Conservation (phyloP, 2,329 filamentous ascomycete genomes). For the Alternaria tenuissima region DNA sequence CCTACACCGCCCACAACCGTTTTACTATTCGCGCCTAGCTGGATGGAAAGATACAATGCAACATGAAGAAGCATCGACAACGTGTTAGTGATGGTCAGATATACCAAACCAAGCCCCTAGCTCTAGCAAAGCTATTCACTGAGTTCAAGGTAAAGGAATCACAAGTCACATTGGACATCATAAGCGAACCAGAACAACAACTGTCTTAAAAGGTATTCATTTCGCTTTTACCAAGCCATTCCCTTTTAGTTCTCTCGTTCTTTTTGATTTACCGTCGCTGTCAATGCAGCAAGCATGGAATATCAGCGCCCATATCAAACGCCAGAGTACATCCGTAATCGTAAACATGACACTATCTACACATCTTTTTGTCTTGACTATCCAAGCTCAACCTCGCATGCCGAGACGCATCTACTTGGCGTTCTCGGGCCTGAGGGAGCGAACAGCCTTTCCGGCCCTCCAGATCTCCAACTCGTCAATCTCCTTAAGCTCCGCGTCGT, state of each 20-base stretch:
- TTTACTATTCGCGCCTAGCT: no score
- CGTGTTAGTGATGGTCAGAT: no score
- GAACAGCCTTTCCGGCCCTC: slow-evolving; percentile 97
- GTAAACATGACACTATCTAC: slow-evolving; percentile 38
- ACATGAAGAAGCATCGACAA: no score
- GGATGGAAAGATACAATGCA: no score
- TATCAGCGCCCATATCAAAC: slow-evolving; percentile 14
- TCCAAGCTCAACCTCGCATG: slow-evolving; percentile 2
- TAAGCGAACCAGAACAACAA: no score
- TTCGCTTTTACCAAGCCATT: slow-evolving; percentile 15
- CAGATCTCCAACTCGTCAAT: slow-evolving; percentile 99
- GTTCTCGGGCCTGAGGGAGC: slow-evolving; percentile 57
- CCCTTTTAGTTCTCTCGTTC: slow-evolving; percentile 13
- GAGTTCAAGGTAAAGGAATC: no score
- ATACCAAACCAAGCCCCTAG: no score
- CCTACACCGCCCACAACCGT: no score
- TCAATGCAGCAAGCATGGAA: slow-evolving; percentile 7
- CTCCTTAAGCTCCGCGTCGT: slow-evolving; percentile 98
- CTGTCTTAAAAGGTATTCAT: slow-evolving; percentile 24
- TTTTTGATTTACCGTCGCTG: slow-evolving; percentile 2
- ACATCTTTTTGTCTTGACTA: slow-evolving; percentile 18
- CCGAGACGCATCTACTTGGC: slow-evolving; percentile 37
- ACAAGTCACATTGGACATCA: no score
- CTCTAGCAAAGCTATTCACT: no score
- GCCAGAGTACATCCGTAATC: slow-evolving; percentile 25